Conservation (phyloP, 2,329 filamentous ascomycete genomes). For the Botryosphaeria dothidea region DNA sequence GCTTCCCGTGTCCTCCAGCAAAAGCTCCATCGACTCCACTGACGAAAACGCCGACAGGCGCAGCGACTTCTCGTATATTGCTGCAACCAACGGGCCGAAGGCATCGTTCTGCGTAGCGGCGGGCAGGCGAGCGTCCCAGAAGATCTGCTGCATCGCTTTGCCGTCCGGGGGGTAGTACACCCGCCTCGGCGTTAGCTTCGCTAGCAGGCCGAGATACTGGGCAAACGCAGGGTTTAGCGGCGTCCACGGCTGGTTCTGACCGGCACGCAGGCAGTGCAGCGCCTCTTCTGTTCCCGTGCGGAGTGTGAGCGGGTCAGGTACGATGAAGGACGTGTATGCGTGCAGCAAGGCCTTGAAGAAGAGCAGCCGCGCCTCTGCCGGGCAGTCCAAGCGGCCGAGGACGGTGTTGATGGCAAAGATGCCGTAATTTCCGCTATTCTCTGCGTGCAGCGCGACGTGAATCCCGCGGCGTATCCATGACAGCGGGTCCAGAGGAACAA, state of each 20-base stretch:
- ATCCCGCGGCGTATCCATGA: conserved; percentile 32
- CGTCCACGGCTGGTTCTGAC: conserved; percentile 46
- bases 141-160: conserved; percentile 32
- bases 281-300: conserved; percentile 65
- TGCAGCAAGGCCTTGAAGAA: conserved; percentile 62
- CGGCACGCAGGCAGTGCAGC: conserved; percentile 51
- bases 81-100: conserved; percentile 23
- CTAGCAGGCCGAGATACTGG: conserved; percentile 30
- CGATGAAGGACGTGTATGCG: conserved; percentile 58
- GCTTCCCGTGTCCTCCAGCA: background rate
- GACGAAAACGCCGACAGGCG: conserved; percentile 21
- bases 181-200: conserved; percentile 40
- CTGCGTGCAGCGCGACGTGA: conserved; percentile 47
- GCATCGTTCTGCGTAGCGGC: conserved; percentile 33
- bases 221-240: conserved; percentile 20
- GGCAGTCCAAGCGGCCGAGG: conserved; percentile 58
- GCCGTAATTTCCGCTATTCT: conserved; percentile 43
- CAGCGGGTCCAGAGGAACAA: conserved; percentile 53
- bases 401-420: conserved; percentile 57
- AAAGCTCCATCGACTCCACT: background rate
- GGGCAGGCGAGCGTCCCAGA: conserved; percentile 32
- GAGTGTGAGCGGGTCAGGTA: conserved; percentile 60
- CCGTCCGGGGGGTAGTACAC: conserved; percentile 30
- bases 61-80: conserved; percentile 23
- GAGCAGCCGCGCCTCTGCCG: conserved; percentile 56